Conservation (phyloP, 225 moss, liverwort and hornwort species). For the Pseudoscleropodium purum region DNA sequence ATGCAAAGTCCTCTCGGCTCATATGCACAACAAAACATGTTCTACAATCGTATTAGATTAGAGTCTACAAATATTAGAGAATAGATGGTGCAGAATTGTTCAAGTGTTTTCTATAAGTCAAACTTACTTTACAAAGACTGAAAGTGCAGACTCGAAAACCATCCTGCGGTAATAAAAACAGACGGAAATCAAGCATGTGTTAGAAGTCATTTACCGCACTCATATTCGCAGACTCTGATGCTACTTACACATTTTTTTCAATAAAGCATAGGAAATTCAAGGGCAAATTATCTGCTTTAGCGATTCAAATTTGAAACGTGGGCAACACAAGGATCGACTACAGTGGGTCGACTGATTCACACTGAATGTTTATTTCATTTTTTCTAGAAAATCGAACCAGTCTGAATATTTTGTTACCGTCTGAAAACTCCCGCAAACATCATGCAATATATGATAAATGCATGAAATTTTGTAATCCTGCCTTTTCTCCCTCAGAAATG, state of each 20-base stretch:
- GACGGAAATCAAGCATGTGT: not conserved
- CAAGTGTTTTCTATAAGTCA: not conserved
- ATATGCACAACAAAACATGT: not conserved
- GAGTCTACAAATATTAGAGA: not conserved
- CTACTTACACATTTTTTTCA: not conserved
- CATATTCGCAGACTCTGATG: not conserved
- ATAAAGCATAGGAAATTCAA: not conserved
- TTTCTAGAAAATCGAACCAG: not conserved
- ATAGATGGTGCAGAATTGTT: not conserved
- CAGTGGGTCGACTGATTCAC: not conserved
- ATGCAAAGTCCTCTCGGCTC: not conserved
- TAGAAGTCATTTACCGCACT: not conserved
- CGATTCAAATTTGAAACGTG: not conserved
- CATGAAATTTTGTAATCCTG: not conserved
- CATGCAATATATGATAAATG: not conserved
- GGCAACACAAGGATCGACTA: not conserved
- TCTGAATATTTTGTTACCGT: not conserved
- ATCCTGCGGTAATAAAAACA: conserved; percentile 15
- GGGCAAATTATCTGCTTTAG: not conserved
- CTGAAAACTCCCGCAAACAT: not conserved
- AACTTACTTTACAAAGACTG: conserved; percentile 47
- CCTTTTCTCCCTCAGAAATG: not conserved
- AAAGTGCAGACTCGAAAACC: conserved; percentile 48
- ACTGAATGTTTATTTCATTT: not conserved
- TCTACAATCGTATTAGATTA: not conserved